These are phyloP conservation scores for Colletotrichum sp. DNA, from an alignment of 2,329 filamentous ascomycete genomes.

Conservation along the genomic window DNA sequence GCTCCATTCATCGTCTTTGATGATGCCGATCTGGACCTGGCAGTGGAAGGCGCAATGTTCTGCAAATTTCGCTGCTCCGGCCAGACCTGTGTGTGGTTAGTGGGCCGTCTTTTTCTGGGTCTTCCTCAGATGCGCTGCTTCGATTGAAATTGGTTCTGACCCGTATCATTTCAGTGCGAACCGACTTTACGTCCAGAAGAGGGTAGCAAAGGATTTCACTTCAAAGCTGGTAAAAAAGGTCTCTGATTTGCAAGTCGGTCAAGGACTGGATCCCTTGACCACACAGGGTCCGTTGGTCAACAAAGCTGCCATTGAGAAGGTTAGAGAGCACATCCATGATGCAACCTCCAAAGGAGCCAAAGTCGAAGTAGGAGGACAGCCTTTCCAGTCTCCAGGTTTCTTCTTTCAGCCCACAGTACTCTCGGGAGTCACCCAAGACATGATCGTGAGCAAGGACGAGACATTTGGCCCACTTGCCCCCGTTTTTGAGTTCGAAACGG, in stretches of 20 bases:
- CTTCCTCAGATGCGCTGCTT: not conserved
- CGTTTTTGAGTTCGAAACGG: constrained; percentile 71
- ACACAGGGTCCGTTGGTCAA: constrained; percentile 71
- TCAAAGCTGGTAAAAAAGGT: constrained; percentile 56
- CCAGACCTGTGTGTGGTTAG: constrained; percentile 67
- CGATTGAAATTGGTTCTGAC: not conserved
- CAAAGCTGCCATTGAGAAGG: constrained; percentile 66
- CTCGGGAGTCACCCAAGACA: constrained; percentile 68
- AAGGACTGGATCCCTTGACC: constrained; percentile 57
- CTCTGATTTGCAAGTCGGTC: constrained; percentile 61
- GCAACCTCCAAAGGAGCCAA: constrained; percentile 65
- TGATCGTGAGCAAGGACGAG: constrained; percentile 71
- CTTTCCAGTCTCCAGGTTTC: constrained; percentile 62
- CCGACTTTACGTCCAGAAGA: constrained; percentile 60
- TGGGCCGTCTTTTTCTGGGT: not conserved
- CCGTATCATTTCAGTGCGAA: constrained; percentile 43
- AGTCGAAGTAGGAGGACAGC: constrained; percentile 62
- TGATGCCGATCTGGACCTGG: constrained; percentile 74
- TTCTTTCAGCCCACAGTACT: constrained; percentile 76
- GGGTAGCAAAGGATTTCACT: constrained; percentile 64
- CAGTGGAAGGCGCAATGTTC: constrained; percentile 68
- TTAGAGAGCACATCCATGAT: constrained; percentile 66
- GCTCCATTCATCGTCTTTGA: constrained; percentile 81
- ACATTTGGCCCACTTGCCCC: constrained; percentile 76
- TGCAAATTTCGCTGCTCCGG: constrained; percentile 77